Base-by-base conservation (phyloP, 768 basidiomycete genomes). In the Xerocomellus chrysenteron region DNA sequence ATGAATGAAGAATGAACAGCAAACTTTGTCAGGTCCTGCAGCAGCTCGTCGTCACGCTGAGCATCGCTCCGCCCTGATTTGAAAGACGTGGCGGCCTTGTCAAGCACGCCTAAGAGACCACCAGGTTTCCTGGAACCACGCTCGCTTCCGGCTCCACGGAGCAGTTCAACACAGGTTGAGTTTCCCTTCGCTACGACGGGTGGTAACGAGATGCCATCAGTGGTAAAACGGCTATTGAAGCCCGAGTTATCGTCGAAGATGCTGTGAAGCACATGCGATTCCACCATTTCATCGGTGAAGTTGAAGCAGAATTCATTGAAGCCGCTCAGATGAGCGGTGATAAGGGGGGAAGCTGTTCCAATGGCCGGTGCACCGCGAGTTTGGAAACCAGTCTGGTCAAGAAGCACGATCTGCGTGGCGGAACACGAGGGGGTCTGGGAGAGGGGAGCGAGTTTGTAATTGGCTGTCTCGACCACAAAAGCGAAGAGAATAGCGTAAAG, bases 401-500 rank as follows among this genome's bases (percentile, higher is more conserved):
- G 69, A 37, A 85, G 65, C 41, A 78, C 69, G 56, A 86, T 80
- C 63, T 81, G 81, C 16, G 78, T 77, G 14, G 72, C 68, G 36
- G 70, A 73, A 60, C 70, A 73, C 50, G 74, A 60, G 35, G 78
- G 75, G 11, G 73, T 71, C 9, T 74, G 69, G 1, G 77, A 70
- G 58, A 73, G 63, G 3, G 83, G 79, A 12, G 81, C 76, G 24
- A 85, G 69, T 61, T 77, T 77, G 65, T 82, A 80, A 67, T 86
- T 86, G 58, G 82, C 82, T 12, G 82, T 83, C 66, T 86, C 84
- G 47, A 84, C 80, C 42, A 86, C 77, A 57, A 80, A 86, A 0
- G 84, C 78, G 59, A 86, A 86, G 45, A 86, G 74, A 63, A 86
- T 85, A 35, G 82, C 79, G 61, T 86, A 86, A 37, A 86, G 77